Base-by-base conservation (phyloP, 2,329 filamentous ascomycete genomes). In the Microsporum ferrugineum region DNA sequence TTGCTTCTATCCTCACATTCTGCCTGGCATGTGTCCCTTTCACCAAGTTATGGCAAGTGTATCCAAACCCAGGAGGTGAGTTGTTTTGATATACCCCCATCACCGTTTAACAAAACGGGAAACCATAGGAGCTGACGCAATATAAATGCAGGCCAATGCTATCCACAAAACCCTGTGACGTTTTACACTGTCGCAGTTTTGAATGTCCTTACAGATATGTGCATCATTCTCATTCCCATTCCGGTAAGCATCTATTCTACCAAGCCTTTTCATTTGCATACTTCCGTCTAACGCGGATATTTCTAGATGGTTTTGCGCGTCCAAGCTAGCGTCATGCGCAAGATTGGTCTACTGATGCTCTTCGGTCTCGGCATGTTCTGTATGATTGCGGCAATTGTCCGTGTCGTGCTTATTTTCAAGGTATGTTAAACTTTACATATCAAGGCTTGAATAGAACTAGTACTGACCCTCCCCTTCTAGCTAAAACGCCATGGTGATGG, bases 51-150 rank as follows among this genome's bases (percentile, higher is more conserved):
- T 76, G 73, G 72, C 70, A 72, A 41, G 67, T 76, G 7, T 67
- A 68, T 57, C 73, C 74, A 10, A 72, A 75, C 23, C 73, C 72
- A 8, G 74, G 74, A 61, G 63, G 74, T 76, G 63, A 31, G 72
- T 23, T 67, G 27, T 36, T 55, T 34, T 8, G 2, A 49, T 12
- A 4, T 5, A 0, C 31, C 17, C 31, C 12, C 29, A 10, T 33
- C 10, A 51, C 33, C 36, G 39, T 29, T 5, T 7, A n/a, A 34
- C 5, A 12, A 34, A n/a, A 49, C 10, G 17, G 29, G 12, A 62
- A 56, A 64, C 3, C 3, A n/a, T 8, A n/a, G 7, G 14, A n/a
- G 3, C 56, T 41, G 38, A 55, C 17, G n/a, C 31, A 31, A 39
- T 4, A 51, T 12, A 39, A 27, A 12, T 2, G 14, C 29, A 62